Base-by-base conservation (phyloP, 2,329 filamentous ascomycete species). In the Hawksworthiomyces lignivorus region DNA sequence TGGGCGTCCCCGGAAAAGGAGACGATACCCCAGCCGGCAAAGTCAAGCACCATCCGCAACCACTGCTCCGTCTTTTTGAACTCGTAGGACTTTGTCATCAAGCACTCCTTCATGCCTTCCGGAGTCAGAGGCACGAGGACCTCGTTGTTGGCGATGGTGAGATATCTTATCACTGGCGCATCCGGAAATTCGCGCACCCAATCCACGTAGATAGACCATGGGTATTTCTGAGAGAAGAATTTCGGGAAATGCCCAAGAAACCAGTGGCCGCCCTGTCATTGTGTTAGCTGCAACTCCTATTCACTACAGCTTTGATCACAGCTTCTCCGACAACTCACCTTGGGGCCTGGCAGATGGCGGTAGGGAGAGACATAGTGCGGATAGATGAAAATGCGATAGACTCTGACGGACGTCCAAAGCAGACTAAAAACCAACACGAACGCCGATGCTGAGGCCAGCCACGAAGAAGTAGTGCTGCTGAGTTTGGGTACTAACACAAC, bases 301-400 rank as follows among this genome's bases (percentile, higher is more conserved):
- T n/a, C n/a, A n/a, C n/a, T n/a, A n/a, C n/a, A n/a, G n/a, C n/a
- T n/a, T n/a, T n/a, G n/a, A n/a, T n/a, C n/a, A n/a, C n/a, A n/a
- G n/a, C n/a, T n/a, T n/a, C n/a, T n/a, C n/a, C n/a, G n/a, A n/a
- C n/a, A n/a, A n/a, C n/a, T n/a, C n/a, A 68, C 66, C 52, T 59
- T 63, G 14, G 68, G 68, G 1, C 65, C 66, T 0, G 68, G 68
- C 2, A 72, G 48, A 37, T 65, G 53, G 12, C 67, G 59, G n/a
- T 69, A 52, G 0, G 67, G 62, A 0, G 68, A 72, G 34, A 67
- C 43, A 41, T 60, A 58, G 36, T 57, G 56, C 4, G 68, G 68
- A 43, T 68, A 70, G 19, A 72, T 46, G 43, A 68, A 55, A 29
- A 62, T 41, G 12, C 54, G 52, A 48, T 66, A 68, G 5, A 52